These are phyloP conservation scores for Ogataea wickerhamii DNA, from an alignment of 805 yeast species.

Conservation along the genomic window DNA sequence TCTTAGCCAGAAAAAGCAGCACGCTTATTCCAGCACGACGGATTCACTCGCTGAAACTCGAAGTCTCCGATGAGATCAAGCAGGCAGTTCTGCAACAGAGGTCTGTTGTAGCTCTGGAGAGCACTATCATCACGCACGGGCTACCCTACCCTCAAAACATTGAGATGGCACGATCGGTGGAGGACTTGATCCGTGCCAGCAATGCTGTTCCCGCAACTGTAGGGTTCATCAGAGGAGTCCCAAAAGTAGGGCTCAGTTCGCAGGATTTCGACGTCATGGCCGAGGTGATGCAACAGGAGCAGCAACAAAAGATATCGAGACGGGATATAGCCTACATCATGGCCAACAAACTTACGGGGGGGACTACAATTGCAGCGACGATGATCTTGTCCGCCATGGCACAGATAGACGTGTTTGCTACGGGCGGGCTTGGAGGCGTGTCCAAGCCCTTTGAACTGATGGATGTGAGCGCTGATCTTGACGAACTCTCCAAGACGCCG, in stretches of 20 bases:
- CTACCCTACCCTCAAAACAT: constrained; percentile 77
- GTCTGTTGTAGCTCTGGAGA: constrained; percentile 82
- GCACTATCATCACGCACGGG: constrained; percentile 88
- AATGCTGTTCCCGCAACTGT: constrained; percentile 85
- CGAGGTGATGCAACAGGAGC: constrained; percentile 18
- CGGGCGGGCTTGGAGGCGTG: constrained; percentile 93
- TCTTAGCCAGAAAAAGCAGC: too few relatives aligned
- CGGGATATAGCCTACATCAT: constrained; percentile 74
- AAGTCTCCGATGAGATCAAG: constrained; percentile 44
- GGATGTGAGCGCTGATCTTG: constrained; percentile 86
- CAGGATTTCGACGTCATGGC: constrained; percentile 52
- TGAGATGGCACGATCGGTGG: constrained; percentile 69
- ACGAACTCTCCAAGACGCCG: constrained; percentile 77
- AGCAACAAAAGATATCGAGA: constrained; percentile 64
- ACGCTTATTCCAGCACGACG: too few relatives aligned
- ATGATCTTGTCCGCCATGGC: constrained; percentile 76
- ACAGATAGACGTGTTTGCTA: constrained; percentile 81
- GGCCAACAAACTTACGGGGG: constrained; percentile 66
- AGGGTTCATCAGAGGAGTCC: constrained; percentile 69
- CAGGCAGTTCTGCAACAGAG: constrained; percentile 54
- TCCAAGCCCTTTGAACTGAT: constrained; percentile 71
- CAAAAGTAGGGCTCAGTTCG: constrained; percentile 60
- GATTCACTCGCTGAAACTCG: constrained; percentile 5
- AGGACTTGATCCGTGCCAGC: constrained; percentile 49
- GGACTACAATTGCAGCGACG: constrained; percentile 87